Conservation (phyloP, 163 green algal genomes). For the Chloroidium sp. region DNA sequence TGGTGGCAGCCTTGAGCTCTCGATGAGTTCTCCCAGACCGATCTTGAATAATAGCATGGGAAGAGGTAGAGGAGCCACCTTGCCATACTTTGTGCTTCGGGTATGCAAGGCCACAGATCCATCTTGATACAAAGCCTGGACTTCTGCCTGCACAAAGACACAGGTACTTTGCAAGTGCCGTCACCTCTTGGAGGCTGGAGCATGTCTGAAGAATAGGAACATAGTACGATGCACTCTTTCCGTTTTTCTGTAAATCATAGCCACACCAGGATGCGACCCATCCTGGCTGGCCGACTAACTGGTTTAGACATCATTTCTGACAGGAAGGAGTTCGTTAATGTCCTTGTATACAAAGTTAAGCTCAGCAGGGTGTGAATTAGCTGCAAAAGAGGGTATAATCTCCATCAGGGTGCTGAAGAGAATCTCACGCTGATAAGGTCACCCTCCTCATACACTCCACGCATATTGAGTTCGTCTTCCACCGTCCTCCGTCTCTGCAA, state of each 20-base stretch:
- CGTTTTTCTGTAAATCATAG: not conserved
- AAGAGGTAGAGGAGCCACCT: slow-evolving; percentile 23
- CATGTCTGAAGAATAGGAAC: no score
- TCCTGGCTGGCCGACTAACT: no score
- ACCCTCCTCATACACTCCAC: slow-evolving; percentile 63
- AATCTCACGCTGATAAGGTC: slow-evolving; percentile 70
- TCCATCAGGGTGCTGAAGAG: not conserved
- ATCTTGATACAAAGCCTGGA: slow-evolving; percentile 71
- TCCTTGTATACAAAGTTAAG: no score
- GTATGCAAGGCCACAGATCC: slow-evolving; percentile 75
- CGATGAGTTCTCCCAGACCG: no score
- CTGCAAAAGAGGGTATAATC: no score
- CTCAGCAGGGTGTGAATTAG: no score
- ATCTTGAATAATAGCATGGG: no score
- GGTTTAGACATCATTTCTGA: no score
- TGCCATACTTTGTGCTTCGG: slow-evolving; percentile 78
- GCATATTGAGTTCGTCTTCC: slow-evolving; percentile 90
- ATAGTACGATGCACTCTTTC: not conserved
- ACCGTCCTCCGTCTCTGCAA: slow-evolving; percentile 68
- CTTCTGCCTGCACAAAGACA: slow-evolving; percentile 55
- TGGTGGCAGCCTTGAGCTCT: no score
- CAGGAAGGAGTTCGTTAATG: no score
- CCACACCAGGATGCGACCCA: not conserved
- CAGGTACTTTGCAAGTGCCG: no score
- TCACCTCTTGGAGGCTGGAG: not conserved